Percentiles rank a stretch among this genome's conserved stretches.
phyloP scores from a whole-genome alignment of 2,329 filamentous ascomycete species.

The Onygena corvina region DNA sequence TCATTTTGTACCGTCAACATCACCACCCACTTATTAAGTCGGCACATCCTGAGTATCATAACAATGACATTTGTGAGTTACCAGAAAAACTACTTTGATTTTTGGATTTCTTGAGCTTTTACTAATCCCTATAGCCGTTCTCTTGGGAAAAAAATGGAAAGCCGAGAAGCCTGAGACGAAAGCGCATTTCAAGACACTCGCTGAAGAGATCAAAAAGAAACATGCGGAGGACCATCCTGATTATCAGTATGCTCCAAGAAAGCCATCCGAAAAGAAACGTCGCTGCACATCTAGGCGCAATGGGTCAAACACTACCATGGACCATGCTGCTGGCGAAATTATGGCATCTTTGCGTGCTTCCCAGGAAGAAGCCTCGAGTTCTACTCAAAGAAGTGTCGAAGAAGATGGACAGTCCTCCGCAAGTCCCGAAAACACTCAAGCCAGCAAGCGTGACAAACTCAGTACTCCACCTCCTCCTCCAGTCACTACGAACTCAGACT shows the following conservation, averaged over 20 bases:
- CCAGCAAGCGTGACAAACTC: not conserved
- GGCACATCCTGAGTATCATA: slow-evolving; percentile 31
- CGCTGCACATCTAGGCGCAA: slow-evolving; percentile 29
- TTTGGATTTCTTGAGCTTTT: not conserved
- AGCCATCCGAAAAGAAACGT: slow-evolving; percentile 37
- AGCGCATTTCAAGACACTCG: slow-evolving; percentile 28
- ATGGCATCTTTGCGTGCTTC: not conserved
- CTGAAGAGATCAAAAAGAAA: slow-evolving; percentile 30
- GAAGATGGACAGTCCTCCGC: slow-evolving; percentile 7
- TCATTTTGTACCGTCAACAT: slow-evolving; percentile 36
- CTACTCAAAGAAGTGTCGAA: not conserved
- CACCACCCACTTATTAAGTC: slow-evolving; percentile 29
- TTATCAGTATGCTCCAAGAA: slow-evolving; percentile 38
- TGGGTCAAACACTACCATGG: not conserved
- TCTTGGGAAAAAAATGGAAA: slow-evolving; percentile 35
- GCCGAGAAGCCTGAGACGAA: slow-evolving; percentile 27
- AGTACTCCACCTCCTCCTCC: not conserved
- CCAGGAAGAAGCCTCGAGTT: not conserved
- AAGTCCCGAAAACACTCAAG: not conserved
- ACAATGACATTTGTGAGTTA: slow-evolving; percentile 37
- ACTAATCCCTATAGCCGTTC: slow-evolving; percentile 23
- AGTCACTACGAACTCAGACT: not conserved
- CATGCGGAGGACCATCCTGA: slow-evolving; percentile 32
- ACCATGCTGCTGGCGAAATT: not conserved
- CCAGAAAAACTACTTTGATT: no score